Conservation (phyloP, 495 filamentous ascomycete species). For the Penicillium angulare region DNA sequence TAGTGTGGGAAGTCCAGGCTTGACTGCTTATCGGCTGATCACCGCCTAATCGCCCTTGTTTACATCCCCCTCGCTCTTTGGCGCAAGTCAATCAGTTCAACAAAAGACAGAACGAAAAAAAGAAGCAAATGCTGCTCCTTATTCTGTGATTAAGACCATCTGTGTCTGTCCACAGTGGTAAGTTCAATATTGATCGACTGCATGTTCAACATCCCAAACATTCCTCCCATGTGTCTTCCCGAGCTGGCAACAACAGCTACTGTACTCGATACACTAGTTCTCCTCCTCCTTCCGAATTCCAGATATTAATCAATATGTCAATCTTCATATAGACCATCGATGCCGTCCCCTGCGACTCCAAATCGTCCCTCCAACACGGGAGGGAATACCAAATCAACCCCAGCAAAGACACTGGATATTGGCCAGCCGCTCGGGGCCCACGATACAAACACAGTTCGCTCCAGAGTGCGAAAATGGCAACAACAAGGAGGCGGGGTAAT, state of each 20-base stretch:
- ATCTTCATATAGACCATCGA: constrained; percentile 31
- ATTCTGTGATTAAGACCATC: constrained; percentile 6
- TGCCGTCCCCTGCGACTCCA: constrained; percentile 46
- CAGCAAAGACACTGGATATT: constrained; percentile 47
- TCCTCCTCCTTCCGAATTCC: background rate
- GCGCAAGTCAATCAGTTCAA: no score
- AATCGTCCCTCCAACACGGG: constrained; percentile 40
- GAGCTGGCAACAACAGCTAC: no score
- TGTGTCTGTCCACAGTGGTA: constrained; percentile 14
- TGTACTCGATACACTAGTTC: no score
- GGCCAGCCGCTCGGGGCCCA: constrained; percentile 49
- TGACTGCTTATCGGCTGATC: constrained; percentile 18
- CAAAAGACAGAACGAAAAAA: background rate
- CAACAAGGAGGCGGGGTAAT: constrained; percentile 60
- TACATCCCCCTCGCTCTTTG: constrained; percentile 14
- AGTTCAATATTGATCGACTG: background rate
- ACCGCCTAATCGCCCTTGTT: constrained; percentile 15
- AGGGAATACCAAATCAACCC: constrained; percentile 36
- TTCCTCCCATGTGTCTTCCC: no score
- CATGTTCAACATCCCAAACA: no score
- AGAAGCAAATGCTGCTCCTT: constrained; percentile 17
- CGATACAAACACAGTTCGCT: constrained; percentile 62
- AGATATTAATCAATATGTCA: background rate
- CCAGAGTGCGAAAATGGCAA: constrained; percentile 75
- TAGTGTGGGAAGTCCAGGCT: background rate